Percentiles rank a stretch among this genome's conserved stretches.
Evolutionary conservation across 352 stramenopile species (phyloP).

Genomic region (Phytophthora macrochlamydospora): DNA sequence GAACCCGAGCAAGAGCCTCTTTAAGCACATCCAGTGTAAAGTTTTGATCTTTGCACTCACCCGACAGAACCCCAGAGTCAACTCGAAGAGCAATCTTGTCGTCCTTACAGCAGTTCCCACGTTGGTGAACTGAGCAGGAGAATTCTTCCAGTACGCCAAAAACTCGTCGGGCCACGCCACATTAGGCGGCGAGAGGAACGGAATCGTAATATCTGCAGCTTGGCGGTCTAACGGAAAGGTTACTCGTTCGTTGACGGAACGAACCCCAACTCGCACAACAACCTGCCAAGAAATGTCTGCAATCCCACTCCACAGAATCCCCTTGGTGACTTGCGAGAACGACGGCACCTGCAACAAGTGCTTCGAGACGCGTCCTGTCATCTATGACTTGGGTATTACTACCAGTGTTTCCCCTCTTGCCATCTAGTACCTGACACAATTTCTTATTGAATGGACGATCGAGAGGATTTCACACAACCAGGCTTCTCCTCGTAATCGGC

Average conservation of each 20-base stretch:
- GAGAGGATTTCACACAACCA: no score
- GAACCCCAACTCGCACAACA: slow-evolving; percentile 9
- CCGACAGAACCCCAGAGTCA: not conserved
- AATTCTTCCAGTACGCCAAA: not conserved
- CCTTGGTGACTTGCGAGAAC: slow-evolving; percentile 9
- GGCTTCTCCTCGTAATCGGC: not conserved
- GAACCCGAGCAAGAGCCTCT: not conserved
- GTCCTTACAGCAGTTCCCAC: not conserved
- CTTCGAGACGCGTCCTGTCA: not conserved
- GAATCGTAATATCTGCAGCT: not conserved
- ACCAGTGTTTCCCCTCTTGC: not conserved
- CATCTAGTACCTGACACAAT: not conserved
- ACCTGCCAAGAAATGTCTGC: not conserved
- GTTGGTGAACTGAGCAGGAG: not conserved
- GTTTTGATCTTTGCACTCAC: not conserved
- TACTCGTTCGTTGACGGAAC: not conserved
- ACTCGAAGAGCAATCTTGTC: not conserved
- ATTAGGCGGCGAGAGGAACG: slow-evolving; percentile 9
- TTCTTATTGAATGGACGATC: not conserved
- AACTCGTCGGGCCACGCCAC: slow-evolving; percentile 2
- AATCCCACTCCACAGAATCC: slow-evolving; percentile 1
- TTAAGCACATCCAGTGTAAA: not conserved
- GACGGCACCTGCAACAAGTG: slow-evolving; percentile 3
- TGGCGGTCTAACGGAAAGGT: not conserved
- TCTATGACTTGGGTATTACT: not conserved